Evolutionary conservation across 306 rosid species (phyloP).

Genomic region (Luffa aegyptiaca): DNA sequence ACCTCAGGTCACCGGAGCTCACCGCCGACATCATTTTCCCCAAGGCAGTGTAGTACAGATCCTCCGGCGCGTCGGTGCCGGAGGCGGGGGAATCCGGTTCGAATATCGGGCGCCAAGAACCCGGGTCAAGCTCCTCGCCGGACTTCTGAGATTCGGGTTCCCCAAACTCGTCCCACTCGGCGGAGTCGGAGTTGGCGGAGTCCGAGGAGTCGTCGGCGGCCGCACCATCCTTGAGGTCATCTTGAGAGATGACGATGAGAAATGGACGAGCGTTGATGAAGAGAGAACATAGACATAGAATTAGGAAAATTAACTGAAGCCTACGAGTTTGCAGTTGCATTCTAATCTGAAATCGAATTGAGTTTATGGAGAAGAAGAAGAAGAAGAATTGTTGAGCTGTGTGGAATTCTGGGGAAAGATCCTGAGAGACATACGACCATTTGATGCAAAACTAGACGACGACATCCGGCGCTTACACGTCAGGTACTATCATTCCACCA

Average conservation of each 20-base stretch:
- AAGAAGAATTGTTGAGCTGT: not conserved
- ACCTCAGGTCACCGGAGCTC: slow-evolving; percentile 37
- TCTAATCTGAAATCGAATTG: not conserved
- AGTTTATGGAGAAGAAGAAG: not conserved
- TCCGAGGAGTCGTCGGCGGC: slow-evolving; percentile 40
- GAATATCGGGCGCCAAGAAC: slow-evolving; percentile 85
- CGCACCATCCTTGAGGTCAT: slow-evolving; percentile 49
- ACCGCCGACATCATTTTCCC: slow-evolving; percentile 38
- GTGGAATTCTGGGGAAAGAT: not conserved
- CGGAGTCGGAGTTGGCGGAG: slow-evolving; percentile 34
- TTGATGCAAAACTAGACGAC: not conserved
- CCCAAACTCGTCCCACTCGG: slow-evolving; percentile 92
- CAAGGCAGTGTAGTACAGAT: slow-evolving; percentile 45
- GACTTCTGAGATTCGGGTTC: slow-evolving; percentile 54
- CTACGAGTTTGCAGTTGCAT: slow-evolving; percentile 16
- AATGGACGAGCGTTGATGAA: slow-evolving; percentile 48
- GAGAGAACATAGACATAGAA: slow-evolving; percentile 29
- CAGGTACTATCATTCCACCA: not conserved
- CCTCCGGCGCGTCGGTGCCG: slow-evolving; percentile 17
- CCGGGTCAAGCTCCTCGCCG: slow-evolving; percentile 79
- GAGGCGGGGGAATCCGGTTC: slow-evolving; percentile 42
- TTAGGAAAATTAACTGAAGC: slow-evolving; percentile 24
- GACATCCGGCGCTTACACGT: not conserved
- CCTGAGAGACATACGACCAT: not conserved
- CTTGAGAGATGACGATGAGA: slow-evolving; percentile 68